Evolutionary conservation across 179 eudicot genomes (phyloP).

Genomic region (Beta corolliflora): DNA sequence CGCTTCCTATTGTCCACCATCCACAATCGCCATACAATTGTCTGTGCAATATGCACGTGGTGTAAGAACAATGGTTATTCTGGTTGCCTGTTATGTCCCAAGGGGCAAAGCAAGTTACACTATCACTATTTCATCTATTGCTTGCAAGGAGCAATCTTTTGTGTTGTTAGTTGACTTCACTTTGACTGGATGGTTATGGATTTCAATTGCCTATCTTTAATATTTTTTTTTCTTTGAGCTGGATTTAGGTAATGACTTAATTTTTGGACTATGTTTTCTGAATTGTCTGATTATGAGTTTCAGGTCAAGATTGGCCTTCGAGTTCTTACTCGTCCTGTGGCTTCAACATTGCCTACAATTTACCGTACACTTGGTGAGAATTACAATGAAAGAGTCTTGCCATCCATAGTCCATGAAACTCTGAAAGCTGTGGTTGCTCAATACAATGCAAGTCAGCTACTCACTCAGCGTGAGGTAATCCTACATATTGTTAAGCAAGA

Average conservation of each 20-base stretch:
- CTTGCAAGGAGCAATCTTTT: background rate
- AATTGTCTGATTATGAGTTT: background rate
- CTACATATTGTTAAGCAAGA: too few relatives aligned
- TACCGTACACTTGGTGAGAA: conserved; percentile 63
- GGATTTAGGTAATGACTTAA: background rate
- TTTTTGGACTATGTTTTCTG: background rate
- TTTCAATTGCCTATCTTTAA: background rate
- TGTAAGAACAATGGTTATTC: background rate
- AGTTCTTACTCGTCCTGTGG: conserved; percentile 70
- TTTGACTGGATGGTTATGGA: background rate
- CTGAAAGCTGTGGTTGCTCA: conserved; percentile 79
- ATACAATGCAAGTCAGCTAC: conserved; percentile 76
- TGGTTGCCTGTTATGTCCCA: background rate
- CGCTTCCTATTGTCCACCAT: background rate
- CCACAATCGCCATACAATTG: background rate
- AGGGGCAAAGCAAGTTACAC: background rate
- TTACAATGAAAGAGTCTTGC: conserved; percentile 68
- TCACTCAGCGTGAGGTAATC: conserved; percentile 72
- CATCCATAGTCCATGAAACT: conserved; percentile 71
- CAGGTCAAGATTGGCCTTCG: conserved; percentile 71
- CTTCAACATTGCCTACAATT: conserved; percentile 53
- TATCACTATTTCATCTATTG: background rate
- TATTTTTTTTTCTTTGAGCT: background rate
- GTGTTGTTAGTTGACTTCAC: too few relatives aligned
- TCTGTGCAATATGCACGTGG: background rate